Evolutionary conservation across 257 asterid species (phyloP).

Genomic region (Solanum pimpinellifolium): DNA sequence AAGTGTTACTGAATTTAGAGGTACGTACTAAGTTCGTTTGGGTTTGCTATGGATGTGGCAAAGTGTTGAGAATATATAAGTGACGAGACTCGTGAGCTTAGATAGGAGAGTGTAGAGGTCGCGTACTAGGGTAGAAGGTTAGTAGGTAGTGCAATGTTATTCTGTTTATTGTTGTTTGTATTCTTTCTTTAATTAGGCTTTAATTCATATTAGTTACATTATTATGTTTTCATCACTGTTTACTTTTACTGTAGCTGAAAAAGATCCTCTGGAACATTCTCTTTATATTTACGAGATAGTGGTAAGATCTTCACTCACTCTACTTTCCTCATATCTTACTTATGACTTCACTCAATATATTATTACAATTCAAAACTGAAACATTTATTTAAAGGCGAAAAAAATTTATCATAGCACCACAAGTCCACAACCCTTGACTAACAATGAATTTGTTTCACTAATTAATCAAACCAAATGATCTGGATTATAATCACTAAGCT

Average conservation of each 20-base stretch:
- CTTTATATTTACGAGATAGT: background rate
- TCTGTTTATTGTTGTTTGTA: no score
- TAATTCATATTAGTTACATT: background rate
- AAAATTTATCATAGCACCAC: background rate
- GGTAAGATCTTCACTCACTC: rapidly evolving
- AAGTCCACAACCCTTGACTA: background rate
- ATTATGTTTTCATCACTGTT: background rate
- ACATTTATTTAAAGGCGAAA: rapidly evolving
- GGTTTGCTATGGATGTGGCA: background rate
- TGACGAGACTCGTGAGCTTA: background rate
- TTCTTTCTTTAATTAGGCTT: background rate
- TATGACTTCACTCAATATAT: no score
- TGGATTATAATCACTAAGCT: background rate
- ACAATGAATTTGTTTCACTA: background rate
- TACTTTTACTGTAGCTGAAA: no score
- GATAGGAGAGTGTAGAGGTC: background rate
- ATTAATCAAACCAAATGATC: background rate
- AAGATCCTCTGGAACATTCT: background rate
- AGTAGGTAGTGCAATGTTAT: background rate
- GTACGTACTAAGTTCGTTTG: background rate
- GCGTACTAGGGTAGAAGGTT: background rate
- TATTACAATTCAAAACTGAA: rapidly evolving
- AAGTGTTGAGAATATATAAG: background rate
- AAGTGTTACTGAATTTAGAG: background rate
- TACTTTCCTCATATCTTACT: no score